Conservation (phyloP, 2,329 filamentous ascomycete genomes). For the Fusarium pseudocircinatum region DNA sequence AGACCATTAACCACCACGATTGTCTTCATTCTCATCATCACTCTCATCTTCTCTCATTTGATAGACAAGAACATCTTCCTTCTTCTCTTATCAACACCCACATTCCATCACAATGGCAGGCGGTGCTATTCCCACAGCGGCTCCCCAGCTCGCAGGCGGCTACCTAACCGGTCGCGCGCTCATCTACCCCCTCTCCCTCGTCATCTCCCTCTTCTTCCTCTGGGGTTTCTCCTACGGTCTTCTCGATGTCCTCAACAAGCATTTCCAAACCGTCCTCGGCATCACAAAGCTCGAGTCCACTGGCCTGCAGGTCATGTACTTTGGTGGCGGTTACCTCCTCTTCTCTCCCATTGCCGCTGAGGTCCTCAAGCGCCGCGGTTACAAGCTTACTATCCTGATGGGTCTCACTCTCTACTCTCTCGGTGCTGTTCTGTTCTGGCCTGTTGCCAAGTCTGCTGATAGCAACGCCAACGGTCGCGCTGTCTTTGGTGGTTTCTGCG, state of each 20-base stretch:
- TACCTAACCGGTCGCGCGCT: constrained; percentile 39
- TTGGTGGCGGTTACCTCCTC: constrained; percentile 59
- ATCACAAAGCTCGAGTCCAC: constrained; percentile 56
- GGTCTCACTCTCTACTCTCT: constrained; percentile 73
- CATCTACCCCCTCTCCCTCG: constrained; percentile 71
- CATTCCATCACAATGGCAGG: constrained; percentile 33
- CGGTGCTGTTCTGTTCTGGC: constrained; percentile 64
- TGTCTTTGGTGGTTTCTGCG: constrained; percentile 79
- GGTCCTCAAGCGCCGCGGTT: constrained; percentile 71
- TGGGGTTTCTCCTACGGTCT: constrained; percentile 59
- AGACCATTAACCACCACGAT: not conserved
- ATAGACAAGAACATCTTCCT: constrained; percentile 7
- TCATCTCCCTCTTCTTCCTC: constrained; percentile 58
- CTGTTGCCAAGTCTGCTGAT: constrained; percentile 62
- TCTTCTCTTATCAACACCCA: not conserved
- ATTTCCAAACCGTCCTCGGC: constrained; percentile 57
- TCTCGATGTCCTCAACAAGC: constrained; percentile 60
- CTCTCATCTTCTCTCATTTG: constrained; percentile 13
- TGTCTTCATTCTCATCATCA: constrained; percentile 7
- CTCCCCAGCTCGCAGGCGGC: constrained; percentile 37
- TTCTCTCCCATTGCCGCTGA: constrained; percentile 63
- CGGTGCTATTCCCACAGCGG: constrained; percentile 32
- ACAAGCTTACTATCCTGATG: constrained; percentile 73
- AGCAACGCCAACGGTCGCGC: constrained; percentile 29
- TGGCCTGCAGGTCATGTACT: constrained; percentile 62